Conservation (phyloP, 2,329 filamentous ascomycete genomes). For the Lachnellula willkommii region DNA sequence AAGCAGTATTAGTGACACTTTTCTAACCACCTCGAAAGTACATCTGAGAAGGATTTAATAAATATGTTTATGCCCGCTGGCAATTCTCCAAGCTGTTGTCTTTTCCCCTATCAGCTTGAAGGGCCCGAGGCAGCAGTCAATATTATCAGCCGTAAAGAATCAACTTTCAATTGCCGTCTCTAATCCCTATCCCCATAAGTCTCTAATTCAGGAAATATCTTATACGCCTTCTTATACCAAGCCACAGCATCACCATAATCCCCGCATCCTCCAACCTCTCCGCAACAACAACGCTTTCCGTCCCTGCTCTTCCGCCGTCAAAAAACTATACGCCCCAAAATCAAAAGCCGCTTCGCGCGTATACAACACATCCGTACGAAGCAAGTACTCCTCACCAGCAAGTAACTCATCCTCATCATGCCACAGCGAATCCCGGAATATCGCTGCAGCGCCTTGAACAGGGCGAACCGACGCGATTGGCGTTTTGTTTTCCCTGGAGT, state of each 20-base stretch:
- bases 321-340: slow-evolving; percentile 2
- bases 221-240: slow-evolving; percentile 5
- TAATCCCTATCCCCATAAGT: too few relatives aligned
- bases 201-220: slow-evolving; percentile 10
- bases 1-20: too few relatives aligned
- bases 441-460: slow-evolving; percentile 3
- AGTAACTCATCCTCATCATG: slow-evolving; percentile 18
- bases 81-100: too few relatives aligned
- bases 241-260: neutral
- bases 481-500: neutral
- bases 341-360: slow-evolving; percentile 9
- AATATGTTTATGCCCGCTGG: too few relatives aligned
- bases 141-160: too few relatives aligned
- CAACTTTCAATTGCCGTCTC: too few relatives aligned
- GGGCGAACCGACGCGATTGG: slow-evolving; percentile 8
- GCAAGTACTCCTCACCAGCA: slow-evolving; percentile 12
- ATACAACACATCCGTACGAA: slow-evolving; percentile 20
- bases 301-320: neutral
- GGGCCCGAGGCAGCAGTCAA: too few relatives aligned
- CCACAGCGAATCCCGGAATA: slow-evolving; percentile 16
- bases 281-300: neutral
- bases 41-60: too few relatives aligned
- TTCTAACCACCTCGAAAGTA: too few relatives aligned
- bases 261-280: slow-evolving; percentile 2
- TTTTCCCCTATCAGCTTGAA: too few relatives aligned